Evolutionary conservation across 2,329 filamentous ascomycete species (phyloP), one percentile per base, ranked within the genome.

Genomic region (Rhynchosporium agropyri): DNA sequence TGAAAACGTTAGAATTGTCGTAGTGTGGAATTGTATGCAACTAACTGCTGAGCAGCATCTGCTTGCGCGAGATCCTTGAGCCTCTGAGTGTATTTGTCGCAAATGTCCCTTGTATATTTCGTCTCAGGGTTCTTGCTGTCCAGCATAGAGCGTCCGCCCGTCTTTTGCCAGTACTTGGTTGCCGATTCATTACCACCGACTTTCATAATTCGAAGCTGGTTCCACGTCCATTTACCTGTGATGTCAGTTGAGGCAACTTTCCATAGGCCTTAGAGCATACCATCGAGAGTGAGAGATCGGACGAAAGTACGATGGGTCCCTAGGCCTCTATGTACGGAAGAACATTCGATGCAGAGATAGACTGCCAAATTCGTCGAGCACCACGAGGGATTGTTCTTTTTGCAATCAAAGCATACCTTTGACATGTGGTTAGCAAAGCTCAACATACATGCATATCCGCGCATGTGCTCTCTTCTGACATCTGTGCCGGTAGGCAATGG

Each of bases 221-320:
- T 92, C 95, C 95, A 99, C 90, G 97, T 92, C 95, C 95, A 99
- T 81, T 91, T 89, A 91, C 72, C 43, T 43, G 49, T 29, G 54
- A 67, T 67, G 68, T 76, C 66, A 76, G 65, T 46, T 40, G 10
- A 31, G 13, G 8, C 26, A 36, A 7, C 3, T 45, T 31, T 15
- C 12, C 26, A 5, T 13, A 5, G 20, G 29, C 10, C 6, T 4
- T 57, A 13, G 4, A 28, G 6, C 38, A 92, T 90, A 98, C 94
- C 92, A 78, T 99, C 95, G 77, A 99, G 90, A 78, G 97, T 97
- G 66, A 94, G 98, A 66, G 94, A 98, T 74, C 95, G 90, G 73
- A 99, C 95, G 82, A 99, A 99, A 71, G 94, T 97, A 79, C 99
- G 97, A 79, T 99, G 95, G 65, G 98, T 94, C 77, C 95, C 95